Conservation (phyloP, 129 eudicot genomes). For the Arctium minus region DNA sequence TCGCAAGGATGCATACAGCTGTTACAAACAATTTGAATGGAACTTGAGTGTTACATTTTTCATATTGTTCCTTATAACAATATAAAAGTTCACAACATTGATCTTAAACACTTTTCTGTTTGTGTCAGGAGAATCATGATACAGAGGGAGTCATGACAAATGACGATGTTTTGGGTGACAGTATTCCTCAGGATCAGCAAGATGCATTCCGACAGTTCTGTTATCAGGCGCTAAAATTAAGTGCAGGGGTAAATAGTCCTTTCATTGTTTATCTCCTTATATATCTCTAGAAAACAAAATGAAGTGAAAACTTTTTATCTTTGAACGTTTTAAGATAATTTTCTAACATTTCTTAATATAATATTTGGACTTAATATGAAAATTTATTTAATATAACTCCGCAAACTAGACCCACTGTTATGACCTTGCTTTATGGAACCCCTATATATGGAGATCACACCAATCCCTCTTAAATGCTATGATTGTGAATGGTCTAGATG, state of each 20-base stretch:
- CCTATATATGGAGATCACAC: background rate
- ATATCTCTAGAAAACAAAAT: background rate
- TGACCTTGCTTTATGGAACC: background rate
- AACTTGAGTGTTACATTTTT: background rate
- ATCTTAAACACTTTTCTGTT: background rate
- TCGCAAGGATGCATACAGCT: background rate
- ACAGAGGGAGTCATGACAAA: conserved; percentile 62
- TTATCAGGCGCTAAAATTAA: conserved; percentile 64
- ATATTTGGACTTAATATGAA: background rate
- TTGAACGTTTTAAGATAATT: background rate
- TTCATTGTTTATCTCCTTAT: background rate
- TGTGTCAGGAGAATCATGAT: conserved; percentile 58
- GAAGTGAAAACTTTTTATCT: background rate
- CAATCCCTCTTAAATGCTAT: background rate
- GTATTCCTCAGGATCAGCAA: conserved; percentile 81
- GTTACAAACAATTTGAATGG: background rate
- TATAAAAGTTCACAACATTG: background rate
- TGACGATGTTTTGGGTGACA: conserved; percentile 95
- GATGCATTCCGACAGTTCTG: conserved; percentile 66
- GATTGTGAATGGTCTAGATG: background rate
- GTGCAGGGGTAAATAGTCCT: conserved; percentile 49
- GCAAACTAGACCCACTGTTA: conserved; percentile 1
- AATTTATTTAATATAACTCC: background rate
- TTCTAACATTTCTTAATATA: background rate
- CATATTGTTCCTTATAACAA: background rate